Evolutionary conservation across 164 flowering plant genomes (phyloP), one percentile per base, ranked within the genome.

Genomic region (Litsea cubeba): DNA sequence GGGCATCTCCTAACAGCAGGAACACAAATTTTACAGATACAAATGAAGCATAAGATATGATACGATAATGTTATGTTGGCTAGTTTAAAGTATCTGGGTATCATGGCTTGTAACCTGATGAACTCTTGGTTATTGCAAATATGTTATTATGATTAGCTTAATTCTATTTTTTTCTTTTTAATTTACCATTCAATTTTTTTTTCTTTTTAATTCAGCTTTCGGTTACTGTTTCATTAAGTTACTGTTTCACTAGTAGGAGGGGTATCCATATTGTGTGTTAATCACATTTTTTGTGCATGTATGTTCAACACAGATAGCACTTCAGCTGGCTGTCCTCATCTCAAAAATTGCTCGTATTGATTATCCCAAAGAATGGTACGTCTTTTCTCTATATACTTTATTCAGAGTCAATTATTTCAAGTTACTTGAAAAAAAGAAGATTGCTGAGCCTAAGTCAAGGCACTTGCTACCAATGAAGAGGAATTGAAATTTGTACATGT

Each of bases 271-370:
- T 23, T 65, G 30, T 68, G 70, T 22, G 14, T 76, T 51, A 50
- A 64, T 32, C 50, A 62, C 28, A 8, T 62, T 8, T 64, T 40
- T 69, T 54, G 65, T 62, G 62, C 35, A 60, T 81, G 26, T 72
- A 75, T 58, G 40, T 74, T 23, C 65, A 23, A 65, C 68, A 70
- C 92, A 95, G 99, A 89, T 95, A 74, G 92, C 99, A 79, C 80
- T 80, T 60, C 87, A 87, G 82, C 75, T 93, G 87, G 94, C 98
- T 71, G 94, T 95, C 46, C 84, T 91, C 71, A 82, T 93, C 72
- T 95, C 99, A 50, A 95, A 95, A 79, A 92, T 95, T 81, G 99
- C 99, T 78, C 94, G 99, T n/a, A 80, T 93, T 67, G 99, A 95
- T 82, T 95, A 95, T 84, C 98, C 99, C 24, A 91, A 84, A 79